A percentile compares a stretch with the other conserved stretches of the same genome.
phyloP scores from a whole-genome alignment of 1,284 basidiomycete genomes.

The Caloboletus inedulis region DNA sequence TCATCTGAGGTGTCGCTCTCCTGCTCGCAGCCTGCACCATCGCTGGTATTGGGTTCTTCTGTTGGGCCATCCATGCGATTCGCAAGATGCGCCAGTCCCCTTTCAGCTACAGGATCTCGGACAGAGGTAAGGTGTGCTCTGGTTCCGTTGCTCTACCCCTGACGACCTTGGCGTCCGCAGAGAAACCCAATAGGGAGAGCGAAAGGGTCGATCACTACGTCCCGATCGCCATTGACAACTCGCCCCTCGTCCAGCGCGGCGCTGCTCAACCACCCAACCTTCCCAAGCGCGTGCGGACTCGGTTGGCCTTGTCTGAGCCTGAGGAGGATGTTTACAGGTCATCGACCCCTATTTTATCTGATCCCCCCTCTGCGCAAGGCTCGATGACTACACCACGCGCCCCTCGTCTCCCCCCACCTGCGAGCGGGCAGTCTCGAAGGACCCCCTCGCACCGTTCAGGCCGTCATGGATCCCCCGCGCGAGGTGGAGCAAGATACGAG shows the following conservation, averaged over 20 bases:
- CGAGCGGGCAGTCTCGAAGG: background rate
- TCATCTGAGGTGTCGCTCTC: background rate
- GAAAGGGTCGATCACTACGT: slow-evolving; percentile 1
- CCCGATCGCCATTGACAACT: slow-evolving; percentile 1
- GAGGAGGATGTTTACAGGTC: background rate
- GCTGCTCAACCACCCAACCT: slow-evolving; percentile 2
- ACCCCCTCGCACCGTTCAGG: background rate
- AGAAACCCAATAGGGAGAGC: background rate
- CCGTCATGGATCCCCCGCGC: background rate
- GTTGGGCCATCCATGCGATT: slow-evolving; percentile 22
- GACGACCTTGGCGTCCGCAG: slow-evolving; percentile 6
- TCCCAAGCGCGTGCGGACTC: slow-evolving; percentile 5
- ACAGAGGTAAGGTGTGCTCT: background rate
- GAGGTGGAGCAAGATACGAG: background rate
- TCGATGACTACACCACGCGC: background rate
- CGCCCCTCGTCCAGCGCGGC: slow-evolving; percentile 3
- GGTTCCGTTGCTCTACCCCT: background rate
- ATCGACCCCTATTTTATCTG: background rate
- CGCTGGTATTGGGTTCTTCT: slow-evolving; percentile 21
- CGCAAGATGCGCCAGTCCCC: slow-evolving; percentile 21
- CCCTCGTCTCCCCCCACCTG: slow-evolving; percentile 5
- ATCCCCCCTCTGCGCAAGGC: background rate
- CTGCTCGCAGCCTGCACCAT: slow-evolving; percentile 13
- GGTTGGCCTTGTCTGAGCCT: slow-evolving; percentile 1
- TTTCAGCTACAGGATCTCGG: slow-evolving; percentile 2